Base-by-base conservation (phyloP, 805 yeast species). In the Saccharomycopsis sp. region DNA sequence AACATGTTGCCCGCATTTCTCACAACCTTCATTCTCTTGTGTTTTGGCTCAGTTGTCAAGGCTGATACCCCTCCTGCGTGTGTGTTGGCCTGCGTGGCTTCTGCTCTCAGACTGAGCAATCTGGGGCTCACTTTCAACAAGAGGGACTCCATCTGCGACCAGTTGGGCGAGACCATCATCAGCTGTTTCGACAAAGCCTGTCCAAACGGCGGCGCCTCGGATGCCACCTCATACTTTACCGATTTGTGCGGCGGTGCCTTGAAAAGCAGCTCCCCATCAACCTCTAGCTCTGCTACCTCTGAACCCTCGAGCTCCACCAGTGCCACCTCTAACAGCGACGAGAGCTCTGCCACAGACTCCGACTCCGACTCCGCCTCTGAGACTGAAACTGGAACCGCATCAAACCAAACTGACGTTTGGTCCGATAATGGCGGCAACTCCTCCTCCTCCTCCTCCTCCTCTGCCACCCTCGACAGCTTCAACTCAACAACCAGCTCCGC, bases 41-140 rank as follows among this genome's bases (percentile, higher is more conserved):
- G 15, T 30, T 13, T 30, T 10, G 9, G 15, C 18, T 30, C 37
- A n/a, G 30, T 45, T 21, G 34, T 13, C 34, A 30, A 30, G 10
- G 71, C 74, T 34, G 41, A 39, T 15, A 39, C 89, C 41, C 89
- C 95, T 38, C 95, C 96, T 46, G 95, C 95, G 29, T 87, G 95
- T 68, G 64, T 86, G 51, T 68, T 87, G 59, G 94, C 95, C 30
- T 86, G 95, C 73, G 89, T 83, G 45, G 71, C 84, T 41, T 69
- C 74, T 54, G 88, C 81, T 43, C 67, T 71, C 48, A 71, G 70
- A 58, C 46, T 71, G 58, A 46, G 52, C 4, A 31, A 23, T 16
- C n/a, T n/a, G 7, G 41, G 34, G 13, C 30, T 27, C 34, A 41
- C 44, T 22, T 37, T 41, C 25, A 36, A 34, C 36, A 39, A 37